Evolutionary conservation across 2,329 filamentous ascomycete species (phyloP).

Genomic region (Zasmidium angulare): DNA sequence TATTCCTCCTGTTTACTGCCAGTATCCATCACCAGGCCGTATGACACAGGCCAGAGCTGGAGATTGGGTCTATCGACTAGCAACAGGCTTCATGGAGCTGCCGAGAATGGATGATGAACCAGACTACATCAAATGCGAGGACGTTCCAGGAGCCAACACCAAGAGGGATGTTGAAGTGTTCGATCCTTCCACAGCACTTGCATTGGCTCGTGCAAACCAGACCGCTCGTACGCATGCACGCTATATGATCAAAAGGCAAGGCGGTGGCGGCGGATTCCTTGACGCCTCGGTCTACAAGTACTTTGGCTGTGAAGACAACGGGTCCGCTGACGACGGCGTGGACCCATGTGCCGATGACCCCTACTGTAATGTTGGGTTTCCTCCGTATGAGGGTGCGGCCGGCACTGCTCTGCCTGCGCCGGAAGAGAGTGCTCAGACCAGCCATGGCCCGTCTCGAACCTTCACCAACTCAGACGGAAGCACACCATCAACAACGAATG

Average conservation of each 20-base stretch:
- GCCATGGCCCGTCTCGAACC: not conserved
- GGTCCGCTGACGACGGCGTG: not conserved
- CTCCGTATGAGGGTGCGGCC: not conserved
- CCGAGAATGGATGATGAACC: not conserved
- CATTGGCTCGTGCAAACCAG: not conserved
- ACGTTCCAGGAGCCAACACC: not conserved
- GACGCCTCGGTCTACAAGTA: not conserved
- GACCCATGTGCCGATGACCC: not conserved
- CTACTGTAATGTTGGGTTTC: not conserved
- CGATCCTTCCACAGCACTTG: not conserved
- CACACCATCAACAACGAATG: not conserved
- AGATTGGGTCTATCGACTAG: not conserved
- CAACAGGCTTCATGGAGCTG: not conserved
- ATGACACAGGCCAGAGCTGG: not conserved
- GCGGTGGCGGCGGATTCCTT: not conserved
- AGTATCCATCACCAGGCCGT: not conserved
- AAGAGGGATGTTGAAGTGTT: not conserved
- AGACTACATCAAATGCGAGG: not conserved
- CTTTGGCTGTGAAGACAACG: not conserved
- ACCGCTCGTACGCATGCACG: not conserved
- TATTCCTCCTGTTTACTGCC: not conserved
- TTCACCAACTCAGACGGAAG: not conserved
- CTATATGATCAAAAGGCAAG: not conserved
- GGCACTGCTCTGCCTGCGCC: not conserved
- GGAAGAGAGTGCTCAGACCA: not conserved